Evolutionary conservation across 1,284 basidiomycete genomes (phyloP), one percentile per base, ranked within the genome.

Genomic region (Ganoderma lingzhi): DNA sequence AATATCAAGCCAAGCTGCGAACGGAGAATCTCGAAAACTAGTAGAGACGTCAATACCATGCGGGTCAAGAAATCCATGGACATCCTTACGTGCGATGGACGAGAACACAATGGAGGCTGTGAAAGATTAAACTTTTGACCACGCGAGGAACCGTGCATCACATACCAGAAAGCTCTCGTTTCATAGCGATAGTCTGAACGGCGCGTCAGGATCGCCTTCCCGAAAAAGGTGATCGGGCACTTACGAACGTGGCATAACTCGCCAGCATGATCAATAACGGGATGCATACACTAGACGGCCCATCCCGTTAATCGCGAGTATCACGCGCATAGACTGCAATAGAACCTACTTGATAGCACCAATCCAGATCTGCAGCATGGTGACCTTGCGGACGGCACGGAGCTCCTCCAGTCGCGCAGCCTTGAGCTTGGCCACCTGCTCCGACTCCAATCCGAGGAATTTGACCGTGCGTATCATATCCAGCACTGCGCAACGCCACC

Each of bases 211-310:
- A 19, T 37, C 2, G n/a, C 17, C 17, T 30, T 23, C 30, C 17
- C 6, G 23, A 51, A 48, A 15, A 5, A 28, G 10, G 10, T 41
- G 12, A 48, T 10, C 10, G 9, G 10, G 6, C 30, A 75, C 79
- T 67, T 68, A 82, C 80, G 75, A 86, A 92, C 41, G 87, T 86
- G 5, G 86, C 84, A 75, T 89, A 93, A 0, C 91, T 92, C n/a
- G 85, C 84, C 44, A 89, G 77, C 86, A 93, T 93, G 8, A 88
- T 89, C 53, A 89, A 73, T 2, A 91, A 80, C 1, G 93, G 91
- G 41, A 93, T 86, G 42, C 56, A 70, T 1, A 62, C 62, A 37
- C 68, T 70, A 45, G 6, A 41, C 17, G 30, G 6, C 10, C 41
- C 32, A 2, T 6, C 10, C 6, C 5, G 44, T 63, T 30, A 44